phyloP scores from a whole-genome alignment of 345 rosid species.

The Camelina hispida region DNA sequence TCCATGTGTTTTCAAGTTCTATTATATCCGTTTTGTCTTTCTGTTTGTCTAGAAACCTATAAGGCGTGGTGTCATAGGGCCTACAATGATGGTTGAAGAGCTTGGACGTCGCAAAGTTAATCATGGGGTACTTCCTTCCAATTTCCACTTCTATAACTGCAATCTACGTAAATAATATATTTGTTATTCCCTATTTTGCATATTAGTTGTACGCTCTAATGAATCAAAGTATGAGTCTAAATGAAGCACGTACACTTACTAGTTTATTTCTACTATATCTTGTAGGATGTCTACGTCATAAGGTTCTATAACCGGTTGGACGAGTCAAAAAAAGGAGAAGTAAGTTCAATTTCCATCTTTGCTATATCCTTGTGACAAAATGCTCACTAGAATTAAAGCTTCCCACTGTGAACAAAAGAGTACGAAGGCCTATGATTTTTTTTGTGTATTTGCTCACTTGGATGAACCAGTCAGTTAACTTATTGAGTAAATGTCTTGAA shows the following conservation, averaged over 20 bases:
- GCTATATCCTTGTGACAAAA: conserved; percentile 8
- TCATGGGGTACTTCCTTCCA: conserved; percentile 57
- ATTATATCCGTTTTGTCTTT: conserved; percentile 20
- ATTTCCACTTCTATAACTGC: conserved; percentile 4
- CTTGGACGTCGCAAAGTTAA: conserved; percentile 73
- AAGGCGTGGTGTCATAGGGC: conserved; percentile 84
- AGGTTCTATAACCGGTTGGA: conserved; percentile 80
- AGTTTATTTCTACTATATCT: conserved; percentile 21
- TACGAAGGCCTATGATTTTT: not conserved
- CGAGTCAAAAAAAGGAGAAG: conserved; percentile 90
- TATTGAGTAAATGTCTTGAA: conserved; percentile 4
- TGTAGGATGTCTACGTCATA: conserved; percentile 80
- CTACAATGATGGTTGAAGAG: conserved; percentile 79
- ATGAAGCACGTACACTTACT: too few species aligned
- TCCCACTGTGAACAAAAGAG: not conserved
- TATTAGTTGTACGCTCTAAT: not conserved
- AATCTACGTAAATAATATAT: not conserved
- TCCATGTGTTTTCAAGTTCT: conserved; percentile 14
- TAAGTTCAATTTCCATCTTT: conserved; percentile 51
- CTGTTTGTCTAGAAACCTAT: conserved; percentile 64
- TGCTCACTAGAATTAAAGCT: conserved; percentile 18
- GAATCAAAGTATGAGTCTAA: too few species aligned
- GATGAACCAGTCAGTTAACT: conserved; percentile 7
- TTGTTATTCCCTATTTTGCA: conserved; percentile 10
- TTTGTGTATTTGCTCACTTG: not conserved